Base-by-base conservation (phyloP, 495 filamentous ascomycete genomes). In the Sporormia fimetaria region DNA sequence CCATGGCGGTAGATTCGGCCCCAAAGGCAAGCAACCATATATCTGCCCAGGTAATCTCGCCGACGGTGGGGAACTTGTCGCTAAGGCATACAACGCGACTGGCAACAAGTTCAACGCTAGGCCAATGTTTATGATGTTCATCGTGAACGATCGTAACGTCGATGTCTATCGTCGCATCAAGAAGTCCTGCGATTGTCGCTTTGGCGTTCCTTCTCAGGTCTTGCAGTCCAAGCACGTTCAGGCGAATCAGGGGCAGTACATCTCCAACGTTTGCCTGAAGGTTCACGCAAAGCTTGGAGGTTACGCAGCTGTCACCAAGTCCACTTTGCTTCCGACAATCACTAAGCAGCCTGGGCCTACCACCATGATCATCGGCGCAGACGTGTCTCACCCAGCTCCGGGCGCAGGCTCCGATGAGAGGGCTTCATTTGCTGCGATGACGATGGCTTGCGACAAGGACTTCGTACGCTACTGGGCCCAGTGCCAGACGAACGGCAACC, bases 221-320 rank as follows among this genome's bases (percentile, higher is more conserved):
- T 42, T 94, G 5, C 78, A 81, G 49, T 58, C 63, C 9, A 52
- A 47, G 0, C 76, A 87, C 40, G 81, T 84, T 9, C 44, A 54
- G 4, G 78, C 74, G 48, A 65, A 62, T 16, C 65, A 76, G 11
- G 63, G 64, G 0, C 87, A 96, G 58, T 94, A 94, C 60, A 70
- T 75, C 44, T 87, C 81, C 2, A 95, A 95, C 53, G 81, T 94
- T 18, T 66, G 72, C 33, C 86, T 95, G 82, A 98, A 98, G 61
- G 70, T 96, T 39, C 94, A 94, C 51, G 79, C 82, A 11, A 96
- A 94, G 63, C 73, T 94, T 11, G 88, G 88, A 22, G 88, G 88
- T 9, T 65, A 71, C 3, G 92, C 81, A 10, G 62, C 58, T 33
- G 57, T 63, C 9, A 66, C 63, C n/a, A 39, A 67, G 23, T 53